Evolutionary conservation across 1,284 basidiomycete genomes (phyloP).

Genomic region (Ustilago trichophora): DNA sequence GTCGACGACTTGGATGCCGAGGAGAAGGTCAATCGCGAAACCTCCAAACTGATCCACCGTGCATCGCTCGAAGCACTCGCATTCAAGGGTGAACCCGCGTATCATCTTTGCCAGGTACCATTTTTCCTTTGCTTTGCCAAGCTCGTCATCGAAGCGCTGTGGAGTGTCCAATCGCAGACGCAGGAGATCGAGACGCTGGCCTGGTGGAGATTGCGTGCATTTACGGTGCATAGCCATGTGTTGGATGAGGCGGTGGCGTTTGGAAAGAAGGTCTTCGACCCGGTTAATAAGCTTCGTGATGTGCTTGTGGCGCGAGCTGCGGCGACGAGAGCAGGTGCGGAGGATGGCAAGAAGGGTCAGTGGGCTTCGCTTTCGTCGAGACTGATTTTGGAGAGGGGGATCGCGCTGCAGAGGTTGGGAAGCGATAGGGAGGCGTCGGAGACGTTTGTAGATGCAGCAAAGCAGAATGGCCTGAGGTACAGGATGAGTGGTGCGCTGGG

Average conservation of each 20-base stretch:
- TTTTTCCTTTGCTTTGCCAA: conserved; percentile 81
- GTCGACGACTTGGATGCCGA: conserved; percentile 70
- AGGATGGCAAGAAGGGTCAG: conserved; percentile 7
- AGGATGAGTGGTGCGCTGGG: conserved; percentile 92
- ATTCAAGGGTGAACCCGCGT: conserved; percentile 90
- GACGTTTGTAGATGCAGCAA: conserved; percentile 81
- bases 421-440: conserved; percentile 83
- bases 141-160: conserved; percentile 73
- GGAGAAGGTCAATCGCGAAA: conserved; percentile 36
- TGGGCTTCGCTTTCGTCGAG: conserved; percentile 76
- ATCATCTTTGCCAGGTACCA: conserved; percentile 82
- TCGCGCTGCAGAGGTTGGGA: conserved; percentile 78
- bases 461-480: conserved; percentile 81
- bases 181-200: conserved; percentile 41
- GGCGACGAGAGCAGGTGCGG: conserved; percentile 60
- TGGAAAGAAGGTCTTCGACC: conserved; percentile 70
- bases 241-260: conserved; percentile 84
- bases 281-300: conserved; percentile 71
- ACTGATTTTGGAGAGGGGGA: conserved; percentile 80
- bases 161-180: neutral
- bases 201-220: conserved; percentile 80
- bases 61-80: conserved; percentile 79
- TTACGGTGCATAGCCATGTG: conserved; percentile 80
- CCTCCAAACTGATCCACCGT: conserved; percentile 70
- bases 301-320: conserved; percentile 25